These are phyloP conservation scores for Pneumocystis carinii DNA, from an alignment of 1,139 yeast genomes.

Conservation along the genomic window DNA sequence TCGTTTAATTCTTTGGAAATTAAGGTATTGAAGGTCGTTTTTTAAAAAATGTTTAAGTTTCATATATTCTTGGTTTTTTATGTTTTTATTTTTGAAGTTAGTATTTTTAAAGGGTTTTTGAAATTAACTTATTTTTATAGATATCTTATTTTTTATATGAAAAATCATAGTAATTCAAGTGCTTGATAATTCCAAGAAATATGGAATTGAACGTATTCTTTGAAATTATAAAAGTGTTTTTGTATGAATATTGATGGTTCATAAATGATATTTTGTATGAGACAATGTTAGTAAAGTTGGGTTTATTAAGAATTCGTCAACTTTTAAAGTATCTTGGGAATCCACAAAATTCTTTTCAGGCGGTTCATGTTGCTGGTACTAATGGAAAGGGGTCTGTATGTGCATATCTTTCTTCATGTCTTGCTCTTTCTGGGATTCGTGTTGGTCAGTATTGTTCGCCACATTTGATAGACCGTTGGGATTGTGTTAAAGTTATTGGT, in stretches of 20 bases:
- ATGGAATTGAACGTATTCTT: neutral
- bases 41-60: too few relatives aligned
- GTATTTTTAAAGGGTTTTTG: too few relatives aligned
- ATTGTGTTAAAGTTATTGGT: conserved; percentile 79
- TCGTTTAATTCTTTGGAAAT: too few relatives aligned
- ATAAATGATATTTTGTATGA: neutral
- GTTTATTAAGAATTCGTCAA: conserved; percentile 8
- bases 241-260: neutral
- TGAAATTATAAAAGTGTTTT: neutral
- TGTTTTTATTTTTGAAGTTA: too few relatives aligned
- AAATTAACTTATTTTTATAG: too few relatives aligned
- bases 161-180: neutral
- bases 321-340: conserved; percentile 7
- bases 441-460: conserved; percentile 92
- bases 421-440: conserved; percentile 39
- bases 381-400: conserved; percentile 98
- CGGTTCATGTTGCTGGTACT: conserved; percentile 90
- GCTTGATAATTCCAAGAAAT: neutral
- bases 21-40: too few relatives aligned
- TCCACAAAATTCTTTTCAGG: conserved; percentile 23
- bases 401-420: conserved; percentile 76
- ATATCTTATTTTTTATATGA: too few relatives aligned
- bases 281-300: conserved; percentile 8
- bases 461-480: conserved; percentile 83
- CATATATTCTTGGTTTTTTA: too few relatives aligned